phyloP scores from a whole-genome alignment of 129 eudicot species.

The Dittrichia graveolens region DNA sequence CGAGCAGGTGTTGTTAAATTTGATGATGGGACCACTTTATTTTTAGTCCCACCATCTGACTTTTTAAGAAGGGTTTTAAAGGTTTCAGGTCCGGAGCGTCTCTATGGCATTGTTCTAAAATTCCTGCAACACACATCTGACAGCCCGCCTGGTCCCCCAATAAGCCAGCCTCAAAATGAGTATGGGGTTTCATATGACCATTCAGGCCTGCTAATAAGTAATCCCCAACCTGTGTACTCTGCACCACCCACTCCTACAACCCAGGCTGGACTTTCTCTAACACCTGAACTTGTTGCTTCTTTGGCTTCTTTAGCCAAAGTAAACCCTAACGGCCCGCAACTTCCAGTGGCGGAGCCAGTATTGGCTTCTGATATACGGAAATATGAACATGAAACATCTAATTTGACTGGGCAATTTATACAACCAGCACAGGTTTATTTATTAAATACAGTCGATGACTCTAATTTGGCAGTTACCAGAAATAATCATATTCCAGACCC shows the following conservation, averaged over 20 bases:
- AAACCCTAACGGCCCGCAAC: conserved; percentile 34
- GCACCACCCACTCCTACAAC: conserved; percentile 37
- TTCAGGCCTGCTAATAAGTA: conserved; percentile 26
- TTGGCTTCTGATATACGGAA: conserved; percentile 38
- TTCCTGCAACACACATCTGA: conserved; percentile 45
- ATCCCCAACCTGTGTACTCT: conserved; percentile 22
- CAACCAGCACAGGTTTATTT: conserved; percentile 43
- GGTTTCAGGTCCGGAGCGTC: conserved; percentile 76
- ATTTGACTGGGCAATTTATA: conserved; percentile 35
- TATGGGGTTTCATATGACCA: no score
- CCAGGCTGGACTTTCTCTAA: conserved; percentile 50
- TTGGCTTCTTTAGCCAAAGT: conserved; percentile 57
- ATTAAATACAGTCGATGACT: conserved; percentile 23
- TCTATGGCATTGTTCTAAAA: conserved; percentile 86
- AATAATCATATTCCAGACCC: conserved; percentile 34
- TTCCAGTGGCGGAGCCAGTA: conserved; percentile 23
- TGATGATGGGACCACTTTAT: conserved; percentile 85
- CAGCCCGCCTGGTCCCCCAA: conserved; percentile 31
- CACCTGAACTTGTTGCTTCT: conserved; percentile 85
- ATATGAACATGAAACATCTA: conserved; percentile 39
- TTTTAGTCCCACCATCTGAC: conserved; percentile 95
- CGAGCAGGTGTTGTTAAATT: conserved; percentile 96
- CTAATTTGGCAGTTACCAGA: conserved; percentile 23
- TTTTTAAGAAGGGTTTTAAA: conserved; percentile 64
- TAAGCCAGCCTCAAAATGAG: conserved; percentile 35